Conservation (phyloP, 768 basidiomycete genomes). For the Rhizopogon vinicolor region DNA sequence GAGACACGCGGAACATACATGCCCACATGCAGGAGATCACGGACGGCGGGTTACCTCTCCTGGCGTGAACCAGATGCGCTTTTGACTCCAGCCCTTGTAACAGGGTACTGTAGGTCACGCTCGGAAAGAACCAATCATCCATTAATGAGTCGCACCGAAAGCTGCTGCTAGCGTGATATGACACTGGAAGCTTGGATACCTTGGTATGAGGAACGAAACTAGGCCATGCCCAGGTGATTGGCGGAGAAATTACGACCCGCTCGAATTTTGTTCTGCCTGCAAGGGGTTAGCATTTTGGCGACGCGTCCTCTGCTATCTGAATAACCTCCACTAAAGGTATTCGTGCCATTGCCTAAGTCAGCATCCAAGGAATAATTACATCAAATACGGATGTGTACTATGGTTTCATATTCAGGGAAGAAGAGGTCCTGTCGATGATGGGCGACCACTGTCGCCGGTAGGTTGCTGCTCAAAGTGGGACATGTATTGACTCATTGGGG, state of each 20-base stretch:
- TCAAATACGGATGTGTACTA: constrained; percentile 54
- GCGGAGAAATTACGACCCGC: constrained; percentile 52
- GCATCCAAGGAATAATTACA: constrained; percentile 42
- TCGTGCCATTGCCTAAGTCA: constrained; percentile 64
- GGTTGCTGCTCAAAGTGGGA: not conserved
- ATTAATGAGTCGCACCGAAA: constrained; percentile 59
- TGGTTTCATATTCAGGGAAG: constrained; percentile 50
- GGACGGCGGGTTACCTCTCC: constrained; percentile 41
- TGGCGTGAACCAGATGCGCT: constrained; percentile 57
- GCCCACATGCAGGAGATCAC: constrained; percentile 52
- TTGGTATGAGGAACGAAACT: constrained; percentile 49
- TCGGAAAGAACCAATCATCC: constrained; percentile 55
- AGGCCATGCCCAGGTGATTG: constrained; percentile 43
- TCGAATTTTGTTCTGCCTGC: constrained; percentile 65
- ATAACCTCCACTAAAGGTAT: constrained; percentile 20
- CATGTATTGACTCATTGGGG: not conserved
- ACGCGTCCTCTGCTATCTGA: not conserved
- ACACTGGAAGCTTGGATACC: constrained; percentile 27
- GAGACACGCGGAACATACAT: constrained; percentile 27
- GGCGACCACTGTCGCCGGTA: constrained; percentile 7
- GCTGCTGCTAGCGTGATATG: constrained; percentile 28
- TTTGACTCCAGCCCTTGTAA: not conserved
- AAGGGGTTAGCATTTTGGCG: constrained; percentile 46
- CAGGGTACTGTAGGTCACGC: not conserved
- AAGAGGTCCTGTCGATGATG: constrained; percentile 55